Conservation (phyloP, 495 filamentous ascomycete genomes). For the Penicillium maclennaniae region DNA sequence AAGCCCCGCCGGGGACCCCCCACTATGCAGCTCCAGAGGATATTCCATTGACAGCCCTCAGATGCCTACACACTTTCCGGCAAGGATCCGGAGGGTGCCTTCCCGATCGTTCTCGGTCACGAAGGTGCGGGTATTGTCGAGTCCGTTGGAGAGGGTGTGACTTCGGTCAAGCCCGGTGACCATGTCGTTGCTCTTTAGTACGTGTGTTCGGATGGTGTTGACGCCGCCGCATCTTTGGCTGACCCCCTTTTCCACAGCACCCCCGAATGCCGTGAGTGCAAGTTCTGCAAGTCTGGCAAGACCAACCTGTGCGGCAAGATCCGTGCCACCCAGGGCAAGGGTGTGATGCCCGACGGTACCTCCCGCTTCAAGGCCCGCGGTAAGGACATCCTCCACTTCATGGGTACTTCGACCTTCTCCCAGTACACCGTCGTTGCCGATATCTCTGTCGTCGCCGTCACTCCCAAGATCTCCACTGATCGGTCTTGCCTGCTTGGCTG, state of each 20-base stretch:
- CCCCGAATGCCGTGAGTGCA: conserved; percentile 95
- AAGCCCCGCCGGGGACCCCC: conserved; percentile 23
- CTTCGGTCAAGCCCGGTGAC: conserved; percentile 74
- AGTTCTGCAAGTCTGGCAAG: conserved; percentile 99
- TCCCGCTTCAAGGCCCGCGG: conserved; percentile 92
- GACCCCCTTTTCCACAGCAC: conserved; percentile 52
- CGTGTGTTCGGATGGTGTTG: conserved; percentile 1
- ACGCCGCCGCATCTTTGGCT: background rate
- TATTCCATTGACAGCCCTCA: conserved; percentile 25
- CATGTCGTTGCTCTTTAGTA: conserved; percentile 97
- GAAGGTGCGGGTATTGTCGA: conserved; percentile 97
- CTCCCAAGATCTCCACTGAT: conserved; percentile 88
- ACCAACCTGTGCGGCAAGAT: conserved; percentile 99
- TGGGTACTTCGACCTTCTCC: conserved; percentile 97
- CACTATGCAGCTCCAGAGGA: background rate
- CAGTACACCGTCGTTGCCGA: conserved; percentile 99
- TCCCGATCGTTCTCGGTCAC: conserved; percentile 93
- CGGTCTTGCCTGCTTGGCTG: conserved; percentile 93
- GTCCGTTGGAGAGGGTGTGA: conserved; percentile 93
- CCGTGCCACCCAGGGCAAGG: conserved; percentile 89
- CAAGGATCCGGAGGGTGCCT: conserved; percentile 97
- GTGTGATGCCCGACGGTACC: conserved; percentile 97
- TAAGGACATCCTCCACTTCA: conserved; percentile 94
- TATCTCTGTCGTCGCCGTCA: conserved; percentile 95
- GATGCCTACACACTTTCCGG: conserved; percentile 98